Base-by-base conservation (phyloP, 768 basidiomycete genomes). In the Mycena galopus region DNA sequence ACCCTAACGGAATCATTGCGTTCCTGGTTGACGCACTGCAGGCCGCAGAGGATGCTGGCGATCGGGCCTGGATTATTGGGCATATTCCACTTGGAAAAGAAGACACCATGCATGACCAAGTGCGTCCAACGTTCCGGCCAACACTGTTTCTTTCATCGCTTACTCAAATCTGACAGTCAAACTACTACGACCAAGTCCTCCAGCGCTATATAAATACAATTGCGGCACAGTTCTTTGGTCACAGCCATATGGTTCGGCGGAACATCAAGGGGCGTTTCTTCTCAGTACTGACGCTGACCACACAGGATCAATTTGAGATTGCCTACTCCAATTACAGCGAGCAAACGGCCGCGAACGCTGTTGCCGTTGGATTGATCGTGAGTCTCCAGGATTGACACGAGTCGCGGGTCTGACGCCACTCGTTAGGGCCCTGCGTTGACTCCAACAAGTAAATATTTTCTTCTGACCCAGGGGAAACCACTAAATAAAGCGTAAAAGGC, bases 151-250 rank as follows among this genome's bases (percentile, higher is more conserved):
- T 33, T 32, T 35, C 56, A 12, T 3, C 17, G 19, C 0, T 25
- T 7, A 32, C 19, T n/a, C 6, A 17, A 59, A n/a, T 32, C 39
- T 9, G 62, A 9, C 74, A 85, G 80, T 85, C 84, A 4, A 83
- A 85, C 72, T 85, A 85, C 74, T 85, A 82, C 60, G 77, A 85
- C 71, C 84, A 86, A 72, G 81, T 86, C 58, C 75, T 86, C 9
- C 82, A 85, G 68, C 78, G 85, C 16, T 87, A 85, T 73, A 80
- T 78, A 57, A 75, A 80, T 37, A 85, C 85, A n/a, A 82, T 86
- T 47, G 83, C 83, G 0, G 84, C 78, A 6, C 82, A 84, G 59
- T 85, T 86, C 72, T 86, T 82, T 66, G 86, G 86, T 0, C 85
- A 86, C 64, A 85, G 79, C 27, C 84, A 84, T 62, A 78, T 80